Evolutionary conservation across 495 filamentous ascomycete genomes (phyloP), one percentile per base, ranked within the genome.

Genomic region (Penicillium robsamsonii): DNA sequence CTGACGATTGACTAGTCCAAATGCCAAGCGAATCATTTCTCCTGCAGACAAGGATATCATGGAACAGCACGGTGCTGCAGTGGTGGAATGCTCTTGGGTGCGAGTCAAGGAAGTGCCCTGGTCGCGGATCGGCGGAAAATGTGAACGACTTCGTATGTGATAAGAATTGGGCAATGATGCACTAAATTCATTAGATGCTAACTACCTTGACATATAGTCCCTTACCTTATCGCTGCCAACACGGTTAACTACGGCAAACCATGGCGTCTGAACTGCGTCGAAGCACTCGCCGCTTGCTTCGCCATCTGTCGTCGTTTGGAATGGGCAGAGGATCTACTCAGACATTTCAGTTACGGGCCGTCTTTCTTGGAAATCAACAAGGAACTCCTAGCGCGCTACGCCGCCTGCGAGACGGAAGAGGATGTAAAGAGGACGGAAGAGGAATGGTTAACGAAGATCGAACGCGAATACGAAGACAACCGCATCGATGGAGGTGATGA

Each of bases 71-170:
- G 94, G 94, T 50, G 95, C 92, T 17, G 94, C 95, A 0, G 94
- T 98, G 0, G 95, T 98, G 25, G 94, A 98, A 72, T 96, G 92
- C 70, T 96, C 91, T 35, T 98, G 94, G 94, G 93, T 92, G 3
- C 79, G 95, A 59, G 87, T 94, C 13, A 81, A 87, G 27, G 94
- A 98, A 72, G 88, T 98, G 2, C 92, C 93, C 30, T 97, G 91
- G 84, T 75, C 77, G 15, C 87, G 89, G 56, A 95, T 97, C 53
- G 94, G 95, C 30, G 94, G 94, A n/a, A 92, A 89, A 73, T 93
- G 90, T 69, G 93, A 97, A 77, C 79, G 93, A 56, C 71, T 97
- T 41, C 69, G 82, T 85, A 75, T 22, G 80, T 67, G 33, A 53
- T 60, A 46, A 42, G 35, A 13, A 11, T 44, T 22, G n/a, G 38